Evolutionary conservation across 2,329 filamentous ascomycete genomes (phyloP).

Genomic region (Ophiocordyceps camponoti-saundersi): DNA sequence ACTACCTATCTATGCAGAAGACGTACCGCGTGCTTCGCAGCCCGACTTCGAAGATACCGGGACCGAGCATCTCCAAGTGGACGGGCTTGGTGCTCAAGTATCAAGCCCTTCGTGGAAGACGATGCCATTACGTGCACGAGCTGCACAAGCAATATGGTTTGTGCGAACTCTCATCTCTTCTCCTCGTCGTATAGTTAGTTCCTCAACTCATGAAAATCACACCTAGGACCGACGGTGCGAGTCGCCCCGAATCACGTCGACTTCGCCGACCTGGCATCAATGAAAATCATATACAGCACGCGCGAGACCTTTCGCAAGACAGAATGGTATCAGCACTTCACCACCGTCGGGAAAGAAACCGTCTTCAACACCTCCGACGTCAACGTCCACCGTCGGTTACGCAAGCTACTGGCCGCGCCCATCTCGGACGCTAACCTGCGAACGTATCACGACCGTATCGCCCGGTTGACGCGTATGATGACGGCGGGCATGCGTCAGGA

Average conservation of each 20-base stretch:
- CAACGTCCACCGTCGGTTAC: conserved; percentile 18
- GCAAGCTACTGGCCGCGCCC: conserved; percentile 22
- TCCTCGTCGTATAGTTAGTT: not conserved
- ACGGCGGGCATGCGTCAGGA: conserved; percentile 13
- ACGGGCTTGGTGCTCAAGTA: conserved; percentile 1
- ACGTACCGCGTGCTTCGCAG: not conserved
- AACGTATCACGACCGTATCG: not conserved
- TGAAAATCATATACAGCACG: conserved; percentile 15
- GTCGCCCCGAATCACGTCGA: conserved; percentile 8
- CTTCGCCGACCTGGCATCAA: conserved; percentile 6
- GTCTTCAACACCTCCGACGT: conserved; percentile 23
- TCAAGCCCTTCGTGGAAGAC: conserved; percentile 1
- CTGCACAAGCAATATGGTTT: conserved; percentile 9
- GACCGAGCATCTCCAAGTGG: conserved; percentile 4
- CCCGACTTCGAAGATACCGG: conserved; percentile 1
- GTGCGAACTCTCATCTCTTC: not conserved
- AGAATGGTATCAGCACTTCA: conserved; percentile 6
- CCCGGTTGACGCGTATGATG: not conserved
- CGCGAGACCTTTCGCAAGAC: conserved; percentile 9
- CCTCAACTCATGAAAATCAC: no score
- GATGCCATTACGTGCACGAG: conserved; percentile 6
- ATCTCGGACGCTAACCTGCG: conserved; percentile 18
- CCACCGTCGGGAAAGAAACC: conserved; percentile 4
- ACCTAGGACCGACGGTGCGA: conserved; percentile 9
- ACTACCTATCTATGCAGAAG: not conserved